Percentiles rank a stretch among this genome's conserved stretches.
Conservation (phyloP, 108 stramenopile species). For the Parietichytrium sp. region DNA sequence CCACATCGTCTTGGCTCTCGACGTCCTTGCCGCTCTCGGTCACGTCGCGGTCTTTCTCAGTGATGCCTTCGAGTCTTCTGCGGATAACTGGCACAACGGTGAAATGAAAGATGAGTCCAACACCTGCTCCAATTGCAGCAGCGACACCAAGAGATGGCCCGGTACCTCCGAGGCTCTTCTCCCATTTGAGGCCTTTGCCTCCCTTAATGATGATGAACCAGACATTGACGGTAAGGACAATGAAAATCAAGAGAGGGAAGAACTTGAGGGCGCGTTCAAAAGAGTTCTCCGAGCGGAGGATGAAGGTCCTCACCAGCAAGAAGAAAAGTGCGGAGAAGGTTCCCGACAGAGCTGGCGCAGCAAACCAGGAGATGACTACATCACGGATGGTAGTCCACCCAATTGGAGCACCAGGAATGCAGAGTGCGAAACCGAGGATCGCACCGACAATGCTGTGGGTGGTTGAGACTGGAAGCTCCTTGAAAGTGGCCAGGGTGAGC, state of each 20-base stretch:
- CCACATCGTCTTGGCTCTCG: too few relatives aligned
- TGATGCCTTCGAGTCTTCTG: too few relatives aligned
- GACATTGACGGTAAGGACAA: conserved; percentile 55
- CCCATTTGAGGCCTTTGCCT: too few relatives aligned
- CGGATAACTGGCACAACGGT: too few relatives aligned
- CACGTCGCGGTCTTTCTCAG: too few relatives aligned
- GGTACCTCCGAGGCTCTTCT: too few relatives aligned
- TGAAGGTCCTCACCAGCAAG: not conserved
- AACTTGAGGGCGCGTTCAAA: conserved; percentile 52
- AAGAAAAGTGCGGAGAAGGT: conserved; percentile 53
- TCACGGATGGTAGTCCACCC: conserved; percentile 51
- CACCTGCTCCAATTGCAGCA: too few relatives aligned
- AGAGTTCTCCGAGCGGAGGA: conserved; percentile 42
- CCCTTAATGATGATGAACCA: too few relatives aligned
- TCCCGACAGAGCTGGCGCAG: conserved; percentile 61
- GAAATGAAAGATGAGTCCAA: too few relatives aligned
- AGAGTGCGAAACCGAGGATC: conserved; percentile 64
- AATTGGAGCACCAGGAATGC: conserved; percentile 53
- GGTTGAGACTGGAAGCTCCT: conserved; percentile 69
- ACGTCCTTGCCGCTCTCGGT: too few relatives aligned
- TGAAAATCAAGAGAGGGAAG: conserved; percentile 60
- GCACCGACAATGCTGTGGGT: conserved; percentile 66
- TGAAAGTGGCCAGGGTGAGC: conserved; percentile 60
- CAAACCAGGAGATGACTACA: conserved; percentile 64
- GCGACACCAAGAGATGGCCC: too few relatives aligned